Percentiles rank a stretch among this genome's conserved stretches.
These are phyloP conservation scores for Massarina eburnea DNA, from an alignment of 2,329 filamentous ascomycete species.

Conservation along the genomic window DNA sequence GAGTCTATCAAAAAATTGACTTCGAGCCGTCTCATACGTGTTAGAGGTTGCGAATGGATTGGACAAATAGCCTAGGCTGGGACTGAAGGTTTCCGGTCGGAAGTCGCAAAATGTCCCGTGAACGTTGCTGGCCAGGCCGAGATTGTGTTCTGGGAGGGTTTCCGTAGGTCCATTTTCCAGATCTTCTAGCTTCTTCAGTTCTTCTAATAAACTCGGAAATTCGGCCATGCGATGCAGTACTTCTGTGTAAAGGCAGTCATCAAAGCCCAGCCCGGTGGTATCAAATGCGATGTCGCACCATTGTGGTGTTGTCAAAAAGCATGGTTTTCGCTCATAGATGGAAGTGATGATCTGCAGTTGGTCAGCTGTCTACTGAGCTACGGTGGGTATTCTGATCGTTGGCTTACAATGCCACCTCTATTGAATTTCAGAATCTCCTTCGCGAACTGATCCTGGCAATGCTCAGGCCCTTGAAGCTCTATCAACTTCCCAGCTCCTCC, in stretches of 20 bases:
- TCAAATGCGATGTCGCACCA: conserved; percentile 40
- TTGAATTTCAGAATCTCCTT: conserved; percentile 36
- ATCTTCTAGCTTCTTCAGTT: conserved; percentile 23
- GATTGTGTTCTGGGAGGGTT: neutral
- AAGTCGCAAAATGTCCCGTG: conserved; percentile 19
- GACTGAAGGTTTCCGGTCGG: conserved; percentile 17
- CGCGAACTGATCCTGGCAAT: conserved; percentile 30
- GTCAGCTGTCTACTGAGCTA: neutral
- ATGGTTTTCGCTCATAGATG: conserved; percentile 32
- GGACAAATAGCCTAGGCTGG: conserved; percentile 16
- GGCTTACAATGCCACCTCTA: conserved; percentile 34
- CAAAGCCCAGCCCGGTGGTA: conserved; percentile 25
- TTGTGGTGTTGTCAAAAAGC: conserved; percentile 31
- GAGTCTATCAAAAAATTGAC: conserved; percentile 24
- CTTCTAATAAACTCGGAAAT: conserved; percentile 28
- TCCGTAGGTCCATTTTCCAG: conserved; percentile 3
- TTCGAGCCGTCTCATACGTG: conserved; percentile 8
- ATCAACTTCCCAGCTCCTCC: conserved; percentile 37
- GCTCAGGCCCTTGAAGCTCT: conserved; percentile 32
- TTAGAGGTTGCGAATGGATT: conserved; percentile 10
- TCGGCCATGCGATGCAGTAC: conserved; percentile 31
- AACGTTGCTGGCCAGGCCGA: neutral
- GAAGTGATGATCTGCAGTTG: conserved; percentile 34
- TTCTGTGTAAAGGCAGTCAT: conserved; percentile 31
- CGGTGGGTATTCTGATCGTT: neutral